Evolutionary conservation across 2,329 filamentous ascomycete genomes (phyloP), one percentile per base, ranked within the genome.

Genomic region (Colletotrichum truncatum): DNA sequence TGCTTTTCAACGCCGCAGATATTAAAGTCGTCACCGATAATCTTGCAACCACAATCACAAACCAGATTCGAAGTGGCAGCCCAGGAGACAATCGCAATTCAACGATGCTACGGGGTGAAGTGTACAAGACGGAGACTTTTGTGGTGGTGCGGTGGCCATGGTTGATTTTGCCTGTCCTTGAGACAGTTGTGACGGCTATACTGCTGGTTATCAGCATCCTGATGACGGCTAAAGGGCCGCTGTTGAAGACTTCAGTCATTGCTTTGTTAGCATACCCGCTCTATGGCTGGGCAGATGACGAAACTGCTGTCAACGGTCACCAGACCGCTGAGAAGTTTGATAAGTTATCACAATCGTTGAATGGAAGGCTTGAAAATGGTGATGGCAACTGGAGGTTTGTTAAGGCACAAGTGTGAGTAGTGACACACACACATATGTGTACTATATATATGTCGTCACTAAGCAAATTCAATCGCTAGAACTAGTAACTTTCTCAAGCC

Each of bases 131-230:
- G n/a, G 70, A 73, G 63, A 73, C 71, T 4, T 76, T 70, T 26
- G 70, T 73, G 34, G 55, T 69, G n/a, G 73, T 77, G 8, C 69
- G 69, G 11, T 77, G 75, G 75, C 67, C 68, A 2, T 77, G 74
- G 75, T 62, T 76, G 6, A 69, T 71, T 23, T 52, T 76, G 7
- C 72, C 74, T 5, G 28, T 73, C 1, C 30, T 45, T 4, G 66
- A 71, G 48, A 67, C 68, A 4, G 10, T 71, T 8, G 12, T 71
- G 3, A 69, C 71, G 1, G 66, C 67, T 3, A 23, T 69, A 1
- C 65, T 75, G 16, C 66, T 77, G 70, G 67, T 73, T 4, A 7
- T 56, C 6, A 56, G 38, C 12, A 56, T 46, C 12, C 7, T 23
- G 14, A 21, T 32, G 28, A 56, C 53, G 11, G 30, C 4, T 11